Base-by-base conservation (phyloP, 164 flowering plant genomes). In the Liriodendron chinense region DNA sequence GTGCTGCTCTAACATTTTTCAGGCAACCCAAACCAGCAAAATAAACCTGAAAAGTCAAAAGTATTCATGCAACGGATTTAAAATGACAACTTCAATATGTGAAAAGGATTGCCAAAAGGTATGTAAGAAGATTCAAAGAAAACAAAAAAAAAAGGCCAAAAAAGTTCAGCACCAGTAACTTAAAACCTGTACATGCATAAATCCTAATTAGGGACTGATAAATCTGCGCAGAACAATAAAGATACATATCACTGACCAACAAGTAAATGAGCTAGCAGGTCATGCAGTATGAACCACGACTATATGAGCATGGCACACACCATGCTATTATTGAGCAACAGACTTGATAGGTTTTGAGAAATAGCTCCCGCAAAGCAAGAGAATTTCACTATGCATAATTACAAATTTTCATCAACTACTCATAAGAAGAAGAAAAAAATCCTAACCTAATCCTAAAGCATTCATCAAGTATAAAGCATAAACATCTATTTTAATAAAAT, bases 1-100 rank as follows among this genome's bases (percentile, higher is more conserved):
- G 97, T 65, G 99, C 98, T 65, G 98, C 96, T 81, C 94, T 88
- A 47, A 92, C 89, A 83, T 91, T 94, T 84, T 94, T 96, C 69
- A 94, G 83, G 87, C 96, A 82, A 34, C 99, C 98, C 82, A 91
- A 79, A 74, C 97, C 98, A 78, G 99, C 95, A 88, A 96, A 96
- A 79, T 96, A 96, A 74, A 96, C 99, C 99, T 96, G 89, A 71
- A 76, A 76, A 83, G 78, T 69, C 57, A 82, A 7, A 72, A 12
- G 67, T 50, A 53, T 61, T 70, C 65, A 65, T 74, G 50, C 12
- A 22, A 56, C 28, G 48, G 28, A 18, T 14, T 23, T 28, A 63
- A 47, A 47, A 47, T 16, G 76, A 50, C 12, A 67, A 21, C 1
- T 73, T 65, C 9, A 47, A 6, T 14, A 16, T 14, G 21, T 26